Percentiles rank a stretch among this genome's conserved stretches.
These are phyloP conservation scores for Verbena officinalis DNA, from an alignment of 257 asterid genomes.

Conservation along the genomic window DNA sequence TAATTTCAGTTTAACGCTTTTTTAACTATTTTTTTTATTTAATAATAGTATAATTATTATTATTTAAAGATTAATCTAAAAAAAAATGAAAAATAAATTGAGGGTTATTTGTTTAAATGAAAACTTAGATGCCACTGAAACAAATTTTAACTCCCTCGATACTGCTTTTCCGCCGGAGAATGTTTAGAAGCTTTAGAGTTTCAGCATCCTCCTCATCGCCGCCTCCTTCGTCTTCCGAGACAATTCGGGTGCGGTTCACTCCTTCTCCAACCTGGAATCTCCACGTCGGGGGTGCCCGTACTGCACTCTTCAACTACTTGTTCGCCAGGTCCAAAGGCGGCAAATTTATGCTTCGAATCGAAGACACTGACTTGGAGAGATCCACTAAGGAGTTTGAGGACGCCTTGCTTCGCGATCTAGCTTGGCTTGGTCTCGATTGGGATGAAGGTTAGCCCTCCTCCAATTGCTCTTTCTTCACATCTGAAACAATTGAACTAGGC, in stretches of 20 bases:
- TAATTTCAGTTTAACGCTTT: too few species aligned
- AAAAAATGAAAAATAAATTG: too few species aligned
- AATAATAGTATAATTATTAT: too few species aligned
- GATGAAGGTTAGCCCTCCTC: conserved; percentile 68
- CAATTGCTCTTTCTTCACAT: background rate
- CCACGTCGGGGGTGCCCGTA: conserved; percentile 98
- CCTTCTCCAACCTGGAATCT: conserved; percentile 99
- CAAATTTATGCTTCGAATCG: conserved; percentile 83
- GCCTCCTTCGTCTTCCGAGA: conserved; percentile 22
- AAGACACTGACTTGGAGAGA: conserved; percentile 92
- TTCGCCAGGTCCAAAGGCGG: conserved; percentile 94
- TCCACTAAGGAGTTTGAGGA: conserved; percentile 97
- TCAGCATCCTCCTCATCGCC: conserved; percentile 47
- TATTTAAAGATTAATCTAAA: too few species aligned
- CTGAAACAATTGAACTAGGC: background rate
- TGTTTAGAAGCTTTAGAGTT: conserved; percentile 43
- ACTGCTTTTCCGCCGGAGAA: conserved; percentile 34
- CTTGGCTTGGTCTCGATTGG: conserved; percentile 96
- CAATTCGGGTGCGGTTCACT: conserved; percentile 88
- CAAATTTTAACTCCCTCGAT: conserved; percentile 44
- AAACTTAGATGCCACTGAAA: too few species aligned
- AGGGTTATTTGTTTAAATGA: too few species aligned
- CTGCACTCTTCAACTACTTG: conserved; percentile 92
- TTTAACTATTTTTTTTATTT: too few species aligned
- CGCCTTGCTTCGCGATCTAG: conserved; percentile 85